Base-by-base conservation (phyloP, 805 yeast species). In the Saturnispora dispora region DNA sequence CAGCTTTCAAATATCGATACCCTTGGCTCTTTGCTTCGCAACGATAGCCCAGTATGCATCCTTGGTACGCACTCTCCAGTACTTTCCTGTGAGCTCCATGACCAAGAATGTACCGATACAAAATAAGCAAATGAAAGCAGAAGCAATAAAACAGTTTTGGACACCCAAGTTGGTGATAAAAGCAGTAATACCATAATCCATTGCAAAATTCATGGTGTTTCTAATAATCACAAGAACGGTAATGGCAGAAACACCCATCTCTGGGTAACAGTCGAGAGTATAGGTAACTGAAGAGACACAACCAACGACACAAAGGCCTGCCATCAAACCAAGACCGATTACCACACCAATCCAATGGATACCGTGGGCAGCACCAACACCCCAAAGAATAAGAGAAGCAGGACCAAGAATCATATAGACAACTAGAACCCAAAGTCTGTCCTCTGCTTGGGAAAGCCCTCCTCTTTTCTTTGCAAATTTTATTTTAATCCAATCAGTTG, bases 151-250 rank as follows among this genome's bases (percentile, higher is more conserved):
- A 17, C 82, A 72, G 57, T 79, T 74, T 57, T 79, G 78, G 50
- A 71, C 66, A 1, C 86, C 86, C 48, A 71, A 63, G 55, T 74
- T 70, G 3, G 58, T 63, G 35, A 79, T 68, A 81, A 84, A 82
- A 17, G 80, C 77, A 2, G 82, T 79, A 52, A 79, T 72, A 27
- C 82, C 85, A 53, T 81, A 81, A 47, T 75, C 76, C 63, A 78
- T 73, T 3, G 78, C 82, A 59, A 82, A 82, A 15, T 78, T 75
- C 74, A 81, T 74, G 17, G 75, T 66, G 61, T 80, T 80, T 62
- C 85, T 71, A 51, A 80, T 74, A 25, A 81, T 58, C 40, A 81
- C 73, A 17, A 79, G 78, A 28, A 79, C 75, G 48, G 77, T 82
- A 46, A 80, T 73, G 1, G 79, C 78, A 43, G 75, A 76, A 5